Evolutionary conservation across 495 filamentous ascomycete genomes (phyloP), one percentile per base, ranked within the genome.

Genomic region (Sordaria brevicollis): DNA sequence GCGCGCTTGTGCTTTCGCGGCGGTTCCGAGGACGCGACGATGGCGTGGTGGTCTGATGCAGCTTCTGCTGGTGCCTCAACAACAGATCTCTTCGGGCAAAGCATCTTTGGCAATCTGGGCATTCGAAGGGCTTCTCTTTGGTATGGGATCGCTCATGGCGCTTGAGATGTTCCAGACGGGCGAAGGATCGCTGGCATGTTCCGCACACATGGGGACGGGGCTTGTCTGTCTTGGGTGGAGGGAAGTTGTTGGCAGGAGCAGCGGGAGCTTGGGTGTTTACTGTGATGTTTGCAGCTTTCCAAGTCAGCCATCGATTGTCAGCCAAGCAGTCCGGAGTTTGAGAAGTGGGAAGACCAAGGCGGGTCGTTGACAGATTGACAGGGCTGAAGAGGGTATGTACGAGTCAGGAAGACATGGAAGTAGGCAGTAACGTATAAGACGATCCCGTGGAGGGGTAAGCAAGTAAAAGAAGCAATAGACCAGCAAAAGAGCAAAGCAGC

Each of bases 41-140:
- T 6, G 95, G 90, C 1, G 93, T 93, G 2, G 91, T 91, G n/a
- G 93, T 96, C 89, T 96, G 92, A 76, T 99, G 95, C 15, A 99
- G 86, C 84, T 99, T 99, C 85, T 99, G 95, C 83, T 99, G 95
- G 81, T 99, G 95, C 34, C 95, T 88, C 69, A 99, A 83, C 68
- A 99, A 87, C 70, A 99, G 80, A 79, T 99, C 95, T 70, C 95
- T 88, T 37, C 95, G 88, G 35, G 95, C 95, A 83, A 99, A 99
- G 84, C 95, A 98, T 77, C 95, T 83, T 25, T 92, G 85, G 77
- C 95, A 99, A 79, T 98, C 93, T 31, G 94, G 94, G 73, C 95
- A 99, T 78, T 97, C 94, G 77, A 99, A 99, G 2, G 95, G 95
- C 83, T 99, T 99, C 79, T 99, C 95, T 78, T 99, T 99, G 11